These are phyloP conservation scores for Ceratobasidium sp. DNA, from an alignment of 1,284 basidiomycete genomes.

Conservation along the genomic window DNA sequence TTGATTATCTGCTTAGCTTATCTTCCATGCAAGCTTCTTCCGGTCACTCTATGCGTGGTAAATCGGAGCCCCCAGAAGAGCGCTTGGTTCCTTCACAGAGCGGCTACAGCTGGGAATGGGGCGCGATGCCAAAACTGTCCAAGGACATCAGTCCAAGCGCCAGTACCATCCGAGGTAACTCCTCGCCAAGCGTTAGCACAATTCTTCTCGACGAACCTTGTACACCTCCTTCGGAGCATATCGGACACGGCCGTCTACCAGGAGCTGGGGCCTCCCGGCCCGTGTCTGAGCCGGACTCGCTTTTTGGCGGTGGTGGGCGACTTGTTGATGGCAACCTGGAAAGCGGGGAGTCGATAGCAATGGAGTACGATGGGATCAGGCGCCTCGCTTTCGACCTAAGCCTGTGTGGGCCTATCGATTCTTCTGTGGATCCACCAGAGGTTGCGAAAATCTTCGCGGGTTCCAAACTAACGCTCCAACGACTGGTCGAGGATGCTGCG, in stretches of 20 bases:
- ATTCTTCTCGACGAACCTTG: slow-evolving; percentile 18
- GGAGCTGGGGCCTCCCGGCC: slow-evolving; percentile 50
- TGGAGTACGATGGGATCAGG: slow-evolving; percentile 57
- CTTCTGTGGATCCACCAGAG: slow-evolving; percentile 47
- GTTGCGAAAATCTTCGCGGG: slow-evolving; percentile 64
- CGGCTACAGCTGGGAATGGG: slow-evolving; percentile 89
- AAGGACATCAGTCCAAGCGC: slow-evolving; percentile 37
- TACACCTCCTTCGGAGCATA: slow-evolving; percentile 21
- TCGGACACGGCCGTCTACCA: slow-evolving; percentile 25
- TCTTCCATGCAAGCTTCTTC: slow-evolving; percentile 7
- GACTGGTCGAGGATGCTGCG: slow-evolving; percentile 66
- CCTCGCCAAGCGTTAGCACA: slow-evolving; percentile 14
- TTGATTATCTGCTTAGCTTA: slow-evolving; percentile 31
- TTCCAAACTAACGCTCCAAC: slow-evolving; percentile 65
- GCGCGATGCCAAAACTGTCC: slow-evolving; percentile 72
- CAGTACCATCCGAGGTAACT: slow-evolving; percentile 40
- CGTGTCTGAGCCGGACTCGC: slow-evolving; percentile 34
- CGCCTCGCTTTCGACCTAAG: slow-evolving; percentile 70
- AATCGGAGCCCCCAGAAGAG: slow-evolving; percentile 55
- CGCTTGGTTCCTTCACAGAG: slow-evolving; percentile 49
- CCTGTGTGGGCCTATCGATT: slow-evolving; percentile 53
- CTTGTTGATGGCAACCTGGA: slow-evolving; percentile 61
- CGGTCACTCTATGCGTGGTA: slow-evolving; percentile 61
- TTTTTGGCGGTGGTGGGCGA: slow-evolving; percentile 64
- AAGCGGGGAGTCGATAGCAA: slow-evolving; percentile 31